Evolutionary conservation across 169 alveolate genomes (phyloP), one percentile per base, ranked within the genome.

Genomic region (Cryptosporidium viatorum): DNA sequence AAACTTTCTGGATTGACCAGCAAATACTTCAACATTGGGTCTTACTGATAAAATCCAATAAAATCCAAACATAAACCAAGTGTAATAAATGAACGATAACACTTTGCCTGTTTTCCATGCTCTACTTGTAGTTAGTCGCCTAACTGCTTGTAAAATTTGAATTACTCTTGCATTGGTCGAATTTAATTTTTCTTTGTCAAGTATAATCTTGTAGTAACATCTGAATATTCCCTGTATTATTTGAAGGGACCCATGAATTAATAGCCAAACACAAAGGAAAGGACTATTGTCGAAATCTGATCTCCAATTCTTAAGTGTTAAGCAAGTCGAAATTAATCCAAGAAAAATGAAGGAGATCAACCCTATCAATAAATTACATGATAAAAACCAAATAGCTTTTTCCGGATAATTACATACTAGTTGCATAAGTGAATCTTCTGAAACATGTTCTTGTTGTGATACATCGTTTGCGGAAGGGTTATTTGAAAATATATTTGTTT

Each of bases 381-480:
- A 31, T 14, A 80, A 33, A 80, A 80, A 80, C 89, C 89, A 60
- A 16, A 65, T 23, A 2, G 89, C 26, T 58, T 80, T 80, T 21
- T 80, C 89, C 3, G 89, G 89, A 39, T 80, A 80, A 43, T 80
- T 59, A 29, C 41, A 80, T 1, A 80, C 89, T n/a, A 80, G 50
- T 29, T 80, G 89, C 65, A 80, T 62, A n/a, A 80, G 48, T 16
- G 89, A 59, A 65, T 80, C 75, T 31, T 80, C 89, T 12, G 80
- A 41, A 43, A 41, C 84, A 26, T 55, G 29, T 18, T 35, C 52
- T 18, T 65, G 71, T 3, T 65, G 71, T 0, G 71, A 3, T 33
- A 65, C 0, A 3, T 37, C 23, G 50, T 18, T 65, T 14, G 10
- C 6, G 3, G 12, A 9, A n/a, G 48, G 26, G 5, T 4, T 65